Evolutionary conservation across 176 grass and related monocot genomes (phyloP).

Genomic region (Luzula sylvatica): DNA sequence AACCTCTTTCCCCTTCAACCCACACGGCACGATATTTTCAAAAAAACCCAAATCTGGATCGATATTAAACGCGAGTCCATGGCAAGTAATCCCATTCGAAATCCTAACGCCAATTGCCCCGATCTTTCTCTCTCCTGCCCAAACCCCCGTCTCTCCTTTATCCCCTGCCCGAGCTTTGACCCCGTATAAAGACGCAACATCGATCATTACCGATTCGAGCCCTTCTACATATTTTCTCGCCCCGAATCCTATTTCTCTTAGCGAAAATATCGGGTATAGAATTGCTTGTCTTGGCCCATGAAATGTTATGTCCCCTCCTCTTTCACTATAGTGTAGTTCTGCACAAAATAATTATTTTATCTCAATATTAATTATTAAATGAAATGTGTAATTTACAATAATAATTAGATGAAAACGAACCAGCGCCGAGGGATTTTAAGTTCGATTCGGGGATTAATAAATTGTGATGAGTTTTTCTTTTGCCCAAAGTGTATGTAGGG

Average conservation of each 20-base stretch:
- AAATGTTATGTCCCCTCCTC: slow-evolving; percentile 88
- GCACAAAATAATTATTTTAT: too few species aligned
- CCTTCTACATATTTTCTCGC: slow-evolving; percentile 80
- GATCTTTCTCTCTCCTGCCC: slow-evolving; percentile 84
- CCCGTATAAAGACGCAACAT: slow-evolving; percentile 55
- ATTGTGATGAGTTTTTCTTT: slow-evolving; percentile 67
- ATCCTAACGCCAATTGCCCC: slow-evolving; percentile 94
- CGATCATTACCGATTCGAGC: slow-evolving; percentile 72
- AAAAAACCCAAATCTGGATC: slow-evolving; percentile 60
- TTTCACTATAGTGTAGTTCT: slow-evolving; percentile 60
- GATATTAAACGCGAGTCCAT: slow-evolving; percentile 76
- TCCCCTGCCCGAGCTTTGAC: slow-evolving; percentile 43
- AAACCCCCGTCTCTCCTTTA: slow-evolving; percentile 68
- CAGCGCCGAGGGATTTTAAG: slow-evolving; percentile 37
- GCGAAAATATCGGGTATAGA: slow-evolving; percentile 64
- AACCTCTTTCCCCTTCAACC: slow-evolving; percentile 61
- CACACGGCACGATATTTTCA: slow-evolving; percentile 72
- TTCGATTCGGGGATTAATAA: slow-evolving; percentile 44
- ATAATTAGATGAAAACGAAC: too few species aligned
- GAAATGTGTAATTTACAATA: too few species aligned
- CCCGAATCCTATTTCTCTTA: slow-evolving; percentile 49
- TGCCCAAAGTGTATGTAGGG: slow-evolving; percentile 87
- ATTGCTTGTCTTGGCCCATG: slow-evolving; percentile 79
- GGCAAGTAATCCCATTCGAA: slow-evolving; percentile 62
- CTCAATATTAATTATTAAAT: too few species aligned